Evolutionary conservation across 208 protist species (phyloP), one percentile per base, ranked within the genome.

Genomic region (Leishmania amazonensis): DNA sequence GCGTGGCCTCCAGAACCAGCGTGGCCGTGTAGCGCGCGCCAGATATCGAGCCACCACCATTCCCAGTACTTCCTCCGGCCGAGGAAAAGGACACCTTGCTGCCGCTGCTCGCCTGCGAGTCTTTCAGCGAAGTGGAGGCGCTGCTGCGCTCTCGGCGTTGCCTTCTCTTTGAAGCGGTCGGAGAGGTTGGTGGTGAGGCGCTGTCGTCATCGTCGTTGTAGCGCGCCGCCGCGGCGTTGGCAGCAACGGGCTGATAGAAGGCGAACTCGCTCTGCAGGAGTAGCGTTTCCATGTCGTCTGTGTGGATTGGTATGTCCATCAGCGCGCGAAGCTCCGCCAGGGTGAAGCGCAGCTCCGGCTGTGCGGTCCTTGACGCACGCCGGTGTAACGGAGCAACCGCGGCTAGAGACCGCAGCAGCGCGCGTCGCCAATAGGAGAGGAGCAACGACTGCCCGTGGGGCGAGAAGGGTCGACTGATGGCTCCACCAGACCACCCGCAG

Each of bases 391-490:
- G 76, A 17, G 67, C 72, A 38, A 81, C 79, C 28, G 28, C 49
- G 6, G 45, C 79, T 21, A 86, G 54, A 40, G 71, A 65, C 7
- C 83, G 78, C 81, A 81, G 87, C 78, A 83, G 83, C 49, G 75
- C 83, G 40, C 78, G 82, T 24, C 91, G 83, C 90, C 91, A 95
- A 78, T 95, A 95, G n/a, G 87, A 78, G 38, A 95, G 75, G 45
- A 95, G 86, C 76, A 94, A 79, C 51, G 84, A 79, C 82, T 94
- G 83, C 19, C 92, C 92, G 53, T 91, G 89, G 13, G 90, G 90
- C 5, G 92, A 95, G 64, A 95, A 94, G 40, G 92, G 92, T 3
- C 92, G 88, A 65, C 89, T 90, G 75, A 95, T 91, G 60, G 80
- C 81, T 0, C 90, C 90, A 31, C 92, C 92, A 7, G 68, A 49